Base-by-base conservation (phyloP, 2,329 filamentous ascomycete genomes). In the Fusarium sp. region DNA sequence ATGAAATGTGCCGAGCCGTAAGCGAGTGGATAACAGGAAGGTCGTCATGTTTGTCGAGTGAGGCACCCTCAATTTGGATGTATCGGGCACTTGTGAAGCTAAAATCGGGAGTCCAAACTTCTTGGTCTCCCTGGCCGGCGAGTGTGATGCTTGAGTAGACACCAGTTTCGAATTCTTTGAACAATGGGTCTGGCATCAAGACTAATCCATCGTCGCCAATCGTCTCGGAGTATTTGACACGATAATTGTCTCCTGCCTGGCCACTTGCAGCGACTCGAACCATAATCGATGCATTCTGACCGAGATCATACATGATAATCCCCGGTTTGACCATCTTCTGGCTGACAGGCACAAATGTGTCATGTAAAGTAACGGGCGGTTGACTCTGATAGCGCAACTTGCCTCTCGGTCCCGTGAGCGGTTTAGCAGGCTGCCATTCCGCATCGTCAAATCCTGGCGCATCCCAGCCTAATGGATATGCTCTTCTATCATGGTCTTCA, bases 61-160 rank as follows among this genome's bases (percentile, higher is more conserved):
- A 74, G 2, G 73, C 79, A 24, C 80, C 79, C 57, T 82, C 80
- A 33, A 82, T 70, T 51, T 82, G 80, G 31, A 82, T 80, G 50
- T 81, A 82, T 1, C 80, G 75, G 2, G 80, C 80, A 42, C 78
- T 79, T 5, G 80, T 83, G 65, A 82, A 82, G 67, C 76, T 80
- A 58, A 81, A 82, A 62, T 82, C 80, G 1, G 80, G 80, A 36
- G 75, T 71, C 80, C 80, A 82, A 7, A 64, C 69, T 54, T 82
- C 79, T 57, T 82, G 78, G 14, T 50, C 47, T 1, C 73, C 76
- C 0, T 57, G 73, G 0, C 79, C 78, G 3, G 74, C 65, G 1
- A 82, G 69, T 1, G 73, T 78, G 54, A 81, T 72, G 8, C 79
- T 80, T 26, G 78, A 81, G 69, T 80, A 82, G 10, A 82, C 80